A percentile compares a stretch with the other conserved stretches of the same genome.
Evolutionary conservation across 306 rosid species (phyloP).

Genomic region (Trifolium repens): DNA sequence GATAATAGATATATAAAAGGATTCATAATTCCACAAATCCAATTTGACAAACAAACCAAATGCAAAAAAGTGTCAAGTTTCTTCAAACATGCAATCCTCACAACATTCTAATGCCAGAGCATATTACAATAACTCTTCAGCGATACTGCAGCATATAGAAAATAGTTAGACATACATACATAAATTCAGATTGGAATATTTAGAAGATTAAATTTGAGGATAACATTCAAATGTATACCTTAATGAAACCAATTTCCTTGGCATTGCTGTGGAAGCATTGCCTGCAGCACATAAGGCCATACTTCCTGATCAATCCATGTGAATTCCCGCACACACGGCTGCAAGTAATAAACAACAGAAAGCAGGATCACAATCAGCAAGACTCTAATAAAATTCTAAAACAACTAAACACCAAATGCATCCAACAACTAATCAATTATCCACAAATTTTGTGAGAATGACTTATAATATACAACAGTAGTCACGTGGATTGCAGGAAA

Average conservation of each 20-base stretch:
- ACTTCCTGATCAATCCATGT: constrained; percentile 90
- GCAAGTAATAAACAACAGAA: background rate
- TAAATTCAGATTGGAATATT: background rate
- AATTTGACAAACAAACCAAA: constrained; percentile 41
- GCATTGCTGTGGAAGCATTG: constrained; percentile 98
- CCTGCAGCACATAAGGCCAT: constrained; percentile 94
- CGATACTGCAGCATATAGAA: constrained; percentile 69
- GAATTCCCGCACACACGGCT: constrained; percentile 82
- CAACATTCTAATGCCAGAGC: constrained; percentile 10
- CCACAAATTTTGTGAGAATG: background rate
- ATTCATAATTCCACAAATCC: constrained; percentile 28
- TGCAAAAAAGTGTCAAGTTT: constrained; percentile 31
- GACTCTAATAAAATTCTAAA: background rate
- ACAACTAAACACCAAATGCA: background rate
- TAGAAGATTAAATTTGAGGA: background rate
- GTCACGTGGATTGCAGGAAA: no score
- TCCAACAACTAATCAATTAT: constrained; percentile 19
- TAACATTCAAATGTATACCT: constrained; percentile 47
- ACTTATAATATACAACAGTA: background rate
- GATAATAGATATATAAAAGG: constrained; percentile 16
- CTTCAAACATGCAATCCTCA: constrained; percentile 38
- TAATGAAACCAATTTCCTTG: constrained; percentile 95
- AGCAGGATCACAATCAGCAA: constrained; percentile 21
- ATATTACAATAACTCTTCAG: constrained; percentile 30
- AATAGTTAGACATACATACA: background rate